Conservation (phyloP, 2,329 filamentous ascomycete species). For the Ophiognomonia clavigignenti-juglandacearum region DNA sequence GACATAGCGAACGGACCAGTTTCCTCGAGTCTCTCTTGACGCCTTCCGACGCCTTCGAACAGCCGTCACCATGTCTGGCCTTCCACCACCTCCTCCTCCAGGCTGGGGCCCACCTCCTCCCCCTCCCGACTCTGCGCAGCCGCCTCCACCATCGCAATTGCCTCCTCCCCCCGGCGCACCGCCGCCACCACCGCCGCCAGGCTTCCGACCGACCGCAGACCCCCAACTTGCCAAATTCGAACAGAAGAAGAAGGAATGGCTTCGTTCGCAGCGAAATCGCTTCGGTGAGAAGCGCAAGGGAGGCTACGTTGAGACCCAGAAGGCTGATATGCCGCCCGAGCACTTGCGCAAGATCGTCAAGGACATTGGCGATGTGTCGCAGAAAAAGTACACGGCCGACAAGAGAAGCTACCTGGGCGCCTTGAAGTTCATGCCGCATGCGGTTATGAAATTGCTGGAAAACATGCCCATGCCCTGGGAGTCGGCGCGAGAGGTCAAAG, state of each 20-base stretch:
- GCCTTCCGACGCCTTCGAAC: constrained; percentile 1
- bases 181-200: constrained; percentile 74
- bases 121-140: constrained; percentile 50
- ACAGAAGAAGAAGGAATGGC: constrained; percentile 99
- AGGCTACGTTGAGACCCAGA: constrained; percentile 95
- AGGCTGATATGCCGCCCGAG: constrained; percentile 97
- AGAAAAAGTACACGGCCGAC: constrained; percentile 98
- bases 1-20: constrained; percentile 12
- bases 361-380: constrained; percentile 97
- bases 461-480: constrained; percentile 99
- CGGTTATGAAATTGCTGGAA: constrained; percentile 91
- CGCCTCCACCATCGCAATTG: constrained; percentile 49
- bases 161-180: constrained; percentile 52
- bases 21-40: constrained; percentile 8
- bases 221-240: constrained; percentile 90
- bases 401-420: constrained; percentile 97
- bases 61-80: constrained; percentile 42
- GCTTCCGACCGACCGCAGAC: constrained; percentile 75
- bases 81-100: constrained; percentile 51
- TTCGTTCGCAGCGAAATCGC: constrained; percentile 81
- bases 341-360: constrained; percentile 97
- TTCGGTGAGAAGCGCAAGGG: constrained; percentile 97
- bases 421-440: constrained; percentile 98
- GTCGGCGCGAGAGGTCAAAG: constrained; percentile 91
- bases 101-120: constrained; percentile 48